These are phyloP conservation scores for Mycena haematopus DNA, from an alignment of 768 basidiomycete genomes.

Conservation along the genomic window DNA sequence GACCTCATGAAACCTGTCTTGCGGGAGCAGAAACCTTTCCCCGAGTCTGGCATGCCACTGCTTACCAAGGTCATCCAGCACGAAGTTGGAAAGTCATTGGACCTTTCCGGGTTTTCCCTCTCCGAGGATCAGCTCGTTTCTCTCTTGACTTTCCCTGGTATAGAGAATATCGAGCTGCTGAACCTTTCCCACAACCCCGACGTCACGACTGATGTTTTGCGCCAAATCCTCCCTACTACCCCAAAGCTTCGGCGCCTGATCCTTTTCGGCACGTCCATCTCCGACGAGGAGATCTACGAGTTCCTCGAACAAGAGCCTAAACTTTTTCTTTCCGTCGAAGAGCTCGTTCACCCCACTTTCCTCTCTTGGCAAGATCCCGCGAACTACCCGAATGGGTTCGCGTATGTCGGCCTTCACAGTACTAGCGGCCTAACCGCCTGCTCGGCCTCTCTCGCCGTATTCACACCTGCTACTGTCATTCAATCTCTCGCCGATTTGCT, in stretches of 20 bases:
- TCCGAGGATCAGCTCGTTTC: constrained; percentile 34
- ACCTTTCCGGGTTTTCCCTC: constrained; percentile 36
- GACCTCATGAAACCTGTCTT: constrained; percentile 30
- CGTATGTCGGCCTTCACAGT: constrained; percentile 10
- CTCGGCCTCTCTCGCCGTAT: constrained; percentile 33
- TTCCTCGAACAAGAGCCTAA: constrained; percentile 34
- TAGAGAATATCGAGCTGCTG: constrained; percentile 27
- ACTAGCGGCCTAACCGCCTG: neutral
- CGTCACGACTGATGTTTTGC: constrained; percentile 34
- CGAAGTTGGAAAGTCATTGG: constrained; percentile 27
- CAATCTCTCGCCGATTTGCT: constrained; percentile 32
- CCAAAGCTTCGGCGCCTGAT: constrained; percentile 36
- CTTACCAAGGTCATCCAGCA: constrained; percentile 32
- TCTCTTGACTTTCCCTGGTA: constrained; percentile 13
- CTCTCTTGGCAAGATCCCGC: constrained; percentile 19
- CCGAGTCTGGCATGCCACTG: constrained; percentile 35
- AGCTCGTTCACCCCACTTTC: constrained; percentile 38
- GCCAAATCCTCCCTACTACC: constrained; percentile 29
- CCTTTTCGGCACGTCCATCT: constrained; percentile 35
- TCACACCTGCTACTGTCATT: constrained; percentile 36
- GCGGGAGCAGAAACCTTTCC: constrained; percentile 32
- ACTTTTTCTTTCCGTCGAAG: constrained; percentile 38
- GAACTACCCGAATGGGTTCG: constrained; percentile 32
- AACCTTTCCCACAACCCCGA: constrained; percentile 37
- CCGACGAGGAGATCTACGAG: constrained; percentile 28